Conservation (phyloP, 2,329 filamentous ascomycete species). For the Apiospora kogelbergensis region DNA sequence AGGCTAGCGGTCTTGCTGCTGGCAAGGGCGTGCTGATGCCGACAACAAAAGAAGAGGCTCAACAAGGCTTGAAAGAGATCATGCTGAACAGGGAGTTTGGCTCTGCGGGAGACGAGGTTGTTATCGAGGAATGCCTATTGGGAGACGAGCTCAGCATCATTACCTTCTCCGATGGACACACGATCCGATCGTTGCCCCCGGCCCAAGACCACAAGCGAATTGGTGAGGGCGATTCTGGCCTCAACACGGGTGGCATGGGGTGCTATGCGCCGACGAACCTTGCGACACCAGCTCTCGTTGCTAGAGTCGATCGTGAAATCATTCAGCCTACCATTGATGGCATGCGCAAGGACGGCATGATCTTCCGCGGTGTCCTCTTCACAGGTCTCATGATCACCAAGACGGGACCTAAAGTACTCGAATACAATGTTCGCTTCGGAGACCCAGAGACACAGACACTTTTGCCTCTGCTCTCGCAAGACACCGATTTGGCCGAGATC, state of each 20-base stretch:
- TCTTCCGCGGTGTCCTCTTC: conserved; percentile 75
- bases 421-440: conserved; percentile 92
- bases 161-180: conserved; percentile 87
- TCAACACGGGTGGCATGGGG: conserved; percentile 97
- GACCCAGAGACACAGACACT: conserved; percentile 87
- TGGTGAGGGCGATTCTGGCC: conserved; percentile 83
- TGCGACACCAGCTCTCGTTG: conserved; percentile 72
- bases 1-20: conserved; percentile 86
- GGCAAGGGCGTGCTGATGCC: conserved; percentile 96
- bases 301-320: conserved; percentile 75
- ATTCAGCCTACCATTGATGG: conserved; percentile 88
- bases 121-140: conserved; percentile 90
- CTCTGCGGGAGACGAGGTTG: conserved; percentile 81
- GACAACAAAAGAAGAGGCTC: conserved; percentile 76
- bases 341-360: conserved; percentile 77
- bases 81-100: conserved; percentile 91
- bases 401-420: conserved; percentile 73
- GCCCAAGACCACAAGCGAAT: conserved; percentile 98
- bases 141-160: conserved; percentile 92
- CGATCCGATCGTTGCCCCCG: conserved; percentile 78
- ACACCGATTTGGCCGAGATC: conserved; percentile 83
- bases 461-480: conserved; percentile 16
- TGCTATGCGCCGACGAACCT: conserved; percentile 92
- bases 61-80: conserved; percentile 78
- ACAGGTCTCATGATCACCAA: conserved; percentile 82